These are phyloP conservation scores for Aspergillus nanangensis DNA, from an alignment of 495 filamentous ascomycete species.

Conservation along the genomic window DNA sequence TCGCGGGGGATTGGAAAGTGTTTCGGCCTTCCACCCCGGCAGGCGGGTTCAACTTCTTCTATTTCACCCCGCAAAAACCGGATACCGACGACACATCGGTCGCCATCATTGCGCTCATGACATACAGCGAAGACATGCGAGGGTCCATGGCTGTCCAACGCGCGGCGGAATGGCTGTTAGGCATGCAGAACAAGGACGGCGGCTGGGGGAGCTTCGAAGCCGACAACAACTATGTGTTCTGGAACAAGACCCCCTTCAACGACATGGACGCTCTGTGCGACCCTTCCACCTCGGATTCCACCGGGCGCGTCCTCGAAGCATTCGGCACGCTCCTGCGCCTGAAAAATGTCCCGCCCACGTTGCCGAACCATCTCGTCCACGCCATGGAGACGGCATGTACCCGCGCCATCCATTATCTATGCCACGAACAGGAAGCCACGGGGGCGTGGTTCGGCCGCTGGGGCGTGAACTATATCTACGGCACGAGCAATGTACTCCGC, in stretches of 20 bases:
- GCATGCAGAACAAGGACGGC: conserved; percentile 43
- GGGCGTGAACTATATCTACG: conserved; percentile 34
- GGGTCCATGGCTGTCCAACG: conserved; percentile 7
- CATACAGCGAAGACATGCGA: conserved; percentile 17
- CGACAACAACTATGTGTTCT: conserved; percentile 31
- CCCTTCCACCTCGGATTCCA: conserved; percentile 30
- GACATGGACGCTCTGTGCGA: conserved; percentile 41
- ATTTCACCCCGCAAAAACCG: conserved; percentile 30
- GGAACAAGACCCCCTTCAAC: conserved; percentile 39
- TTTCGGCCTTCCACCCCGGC: conserved; percentile 16
- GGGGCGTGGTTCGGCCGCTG: conserved; percentile 35
- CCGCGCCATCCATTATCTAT: conserved; percentile 18
- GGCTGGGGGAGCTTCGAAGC: conserved; percentile 42
- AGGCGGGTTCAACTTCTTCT: conserved; percentile 34
- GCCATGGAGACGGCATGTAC: not conserved
- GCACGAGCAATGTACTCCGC: conserved; percentile 29
- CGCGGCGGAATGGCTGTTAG: conserved; percentile 31
- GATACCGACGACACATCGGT: conserved; percentile 45
- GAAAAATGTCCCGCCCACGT: not conserved
- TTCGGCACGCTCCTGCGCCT: conserved; percentile 26
- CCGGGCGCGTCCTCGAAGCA: conserved; percentile 31
- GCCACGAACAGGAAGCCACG: conserved; percentile 15
- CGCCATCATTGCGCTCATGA: conserved; percentile 25
- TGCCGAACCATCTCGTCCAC: not conserved
- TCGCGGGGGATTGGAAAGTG: conserved; percentile 28